A percentile compares a stretch with the other conserved stretches of the same genome.
Conservation (phyloP, 768 basidiomycete genomes). For the Crepidotus variabilis region DNA sequence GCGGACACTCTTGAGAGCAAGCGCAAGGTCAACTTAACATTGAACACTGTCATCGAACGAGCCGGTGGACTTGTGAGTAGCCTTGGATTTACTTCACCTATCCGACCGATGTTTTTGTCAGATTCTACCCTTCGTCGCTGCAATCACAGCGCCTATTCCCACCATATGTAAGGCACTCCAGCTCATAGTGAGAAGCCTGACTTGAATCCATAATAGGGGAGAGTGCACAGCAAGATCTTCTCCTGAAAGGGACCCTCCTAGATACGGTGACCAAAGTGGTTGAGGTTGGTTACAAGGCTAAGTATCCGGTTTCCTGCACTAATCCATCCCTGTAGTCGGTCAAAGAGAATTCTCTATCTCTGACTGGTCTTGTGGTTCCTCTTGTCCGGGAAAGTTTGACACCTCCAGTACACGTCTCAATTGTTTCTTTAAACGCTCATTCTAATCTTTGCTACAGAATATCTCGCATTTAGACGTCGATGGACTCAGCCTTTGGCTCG, state of each 20-base stretch:
- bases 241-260: constrained; percentile 70
- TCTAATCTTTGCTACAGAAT: constrained; percentile 36
- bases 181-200: not conserved
- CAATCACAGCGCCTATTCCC: constrained; percentile 65
- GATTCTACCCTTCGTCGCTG: constrained; percentile 63
- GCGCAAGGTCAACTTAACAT: constrained; percentile 60
- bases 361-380: constrained; percentile 55
- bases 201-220: constrained; percentile 45
- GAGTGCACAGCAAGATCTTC: constrained; percentile 60
- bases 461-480: constrained; percentile 76
- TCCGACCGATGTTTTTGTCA: constrained; percentile 21
- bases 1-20: constrained; percentile 76
- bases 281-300: constrained; percentile 39
- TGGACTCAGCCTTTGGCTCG: constrained; percentile 70
- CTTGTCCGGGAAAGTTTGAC: constrained; percentile 64
- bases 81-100: not conserved
- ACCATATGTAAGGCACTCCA: constrained; percentile 57
- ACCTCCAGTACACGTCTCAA: constrained; percentile 40
- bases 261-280: constrained; percentile 68
- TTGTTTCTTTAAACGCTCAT: not conserved
- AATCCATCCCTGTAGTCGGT: constrained; percentile 47
- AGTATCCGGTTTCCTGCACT: not conserved
- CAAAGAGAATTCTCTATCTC: constrained; percentile 52
- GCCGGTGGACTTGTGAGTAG: constrained; percentile 35
- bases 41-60: constrained; percentile 68